Percentiles rank a stretch among this genome's conserved stretches.
phyloP scores from a whole-genome alignment of 768 basidiomycete genomes.

The Stropharia rugosoannulata region DNA sequence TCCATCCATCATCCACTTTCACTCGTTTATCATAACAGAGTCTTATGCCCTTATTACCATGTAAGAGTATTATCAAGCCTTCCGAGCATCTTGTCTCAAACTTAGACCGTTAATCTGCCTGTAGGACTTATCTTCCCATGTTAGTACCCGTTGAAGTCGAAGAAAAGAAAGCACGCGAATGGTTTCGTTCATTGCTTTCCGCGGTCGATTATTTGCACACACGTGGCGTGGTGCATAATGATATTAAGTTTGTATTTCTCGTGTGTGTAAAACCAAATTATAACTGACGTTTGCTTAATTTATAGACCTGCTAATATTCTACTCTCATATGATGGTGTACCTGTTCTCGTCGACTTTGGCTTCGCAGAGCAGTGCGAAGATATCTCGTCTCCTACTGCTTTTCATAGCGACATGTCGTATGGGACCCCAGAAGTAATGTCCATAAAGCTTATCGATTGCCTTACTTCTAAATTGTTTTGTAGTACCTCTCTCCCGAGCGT shows the following conservation, averaged over 20 bases:
- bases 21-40: conserved; percentile 91
- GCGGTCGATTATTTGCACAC: conserved; percentile 83
- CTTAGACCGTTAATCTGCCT: conserved; percentile 4
- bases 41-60: conserved; percentile 91
- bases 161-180: conserved; percentile 72
- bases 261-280: background rate
- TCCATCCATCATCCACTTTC: conserved; percentile 90
- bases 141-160: conserved; percentile 88
- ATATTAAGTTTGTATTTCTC: conserved; percentile 75
- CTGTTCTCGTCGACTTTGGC: conserved; percentile 94
- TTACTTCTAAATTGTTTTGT: conserved; percentile 7
- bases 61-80: conserved; percentile 43
- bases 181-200: conserved; percentile 82
- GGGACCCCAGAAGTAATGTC: conserved; percentile 83
- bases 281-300: background rate
- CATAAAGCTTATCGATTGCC: background rate
- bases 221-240: conserved; percentile 87
- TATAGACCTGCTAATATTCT: conserved; percentile 90
- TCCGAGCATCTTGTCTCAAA: background rate
- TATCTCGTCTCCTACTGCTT: conserved; percentile 56
- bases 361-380: conserved; percentile 86
- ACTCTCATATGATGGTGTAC: conserved; percentile 71
- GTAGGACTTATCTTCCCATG: conserved; percentile 83
- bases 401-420: conserved; percentile 80
- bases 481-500: conserved; percentile 93